Conservation (phyloP, 495 filamentous ascomycete species). For the Haplographium delicatum region DNA sequence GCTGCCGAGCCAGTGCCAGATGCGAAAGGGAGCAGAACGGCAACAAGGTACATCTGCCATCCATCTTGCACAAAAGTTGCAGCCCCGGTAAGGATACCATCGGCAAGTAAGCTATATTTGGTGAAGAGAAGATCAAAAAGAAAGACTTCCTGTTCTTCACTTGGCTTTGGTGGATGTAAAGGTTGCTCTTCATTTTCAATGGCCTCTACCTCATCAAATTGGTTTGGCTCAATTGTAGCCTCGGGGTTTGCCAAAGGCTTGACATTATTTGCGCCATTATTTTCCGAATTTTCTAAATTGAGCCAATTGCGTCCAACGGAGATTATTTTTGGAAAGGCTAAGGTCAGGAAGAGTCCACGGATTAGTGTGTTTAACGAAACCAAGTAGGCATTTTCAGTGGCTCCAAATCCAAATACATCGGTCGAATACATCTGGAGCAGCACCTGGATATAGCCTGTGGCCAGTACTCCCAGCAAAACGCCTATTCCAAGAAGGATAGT, state of each 20-base stretch:
- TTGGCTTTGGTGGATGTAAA: conserved; percentile 21
- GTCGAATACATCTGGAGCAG: conserved; percentile 51
- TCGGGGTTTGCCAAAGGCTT: conserved; percentile 34
- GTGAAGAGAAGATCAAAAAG: conserved; percentile 52
- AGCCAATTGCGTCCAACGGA: conserved; percentile 41
- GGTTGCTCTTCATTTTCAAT: conserved; percentile 40
- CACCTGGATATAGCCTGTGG: conserved; percentile 48
- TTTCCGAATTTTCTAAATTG: conserved; percentile 16
- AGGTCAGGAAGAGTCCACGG: conserved; percentile 47
- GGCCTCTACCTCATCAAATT: not conserved
- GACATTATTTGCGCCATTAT: conserved; percentile 18
- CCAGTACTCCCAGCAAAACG: conserved; percentile 50
- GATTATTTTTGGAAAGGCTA: conserved; percentile 52
- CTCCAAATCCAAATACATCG: conserved; percentile 46
- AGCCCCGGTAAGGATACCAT: conserved; percentile 45
- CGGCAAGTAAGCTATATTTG: conserved; percentile 44
- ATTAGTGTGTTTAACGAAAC: conserved; percentile 48
- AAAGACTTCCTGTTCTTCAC: conserved; percentile 32
- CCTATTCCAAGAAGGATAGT: conserved; percentile 47
- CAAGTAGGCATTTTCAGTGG: conserved; percentile 46
- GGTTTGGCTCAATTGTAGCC: conserved; percentile 30
- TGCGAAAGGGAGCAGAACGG: conserved; percentile 46
- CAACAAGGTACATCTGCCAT: conserved; percentile 53
- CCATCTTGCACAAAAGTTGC: conserved; percentile 42
- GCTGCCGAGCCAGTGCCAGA: conserved; percentile 50